These are phyloP conservation scores for Saccharomycopsis hybrid DNA, from an alignment of 1,139 yeast genomes.

Conservation along the genomic window DNA sequence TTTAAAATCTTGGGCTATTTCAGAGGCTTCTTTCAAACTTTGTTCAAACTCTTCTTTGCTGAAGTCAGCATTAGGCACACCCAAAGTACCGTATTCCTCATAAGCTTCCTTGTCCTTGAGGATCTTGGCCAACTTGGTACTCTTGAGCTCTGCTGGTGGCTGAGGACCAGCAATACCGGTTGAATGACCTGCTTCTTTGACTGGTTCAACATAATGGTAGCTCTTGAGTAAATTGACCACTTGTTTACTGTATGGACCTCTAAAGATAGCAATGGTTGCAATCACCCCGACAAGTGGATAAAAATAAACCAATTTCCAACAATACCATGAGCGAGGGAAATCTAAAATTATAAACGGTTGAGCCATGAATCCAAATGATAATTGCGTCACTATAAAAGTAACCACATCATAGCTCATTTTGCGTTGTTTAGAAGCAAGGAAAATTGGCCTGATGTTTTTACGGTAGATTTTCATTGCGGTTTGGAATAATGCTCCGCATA, in stretches of 20 bases:
- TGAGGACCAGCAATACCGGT: neutral
- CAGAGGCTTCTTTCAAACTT: conserved; percentile 37
- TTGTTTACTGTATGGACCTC: conserved; percentile 60
- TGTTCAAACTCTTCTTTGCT: conserved; percentile 32
- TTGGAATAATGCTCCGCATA: conserved; percentile 83
- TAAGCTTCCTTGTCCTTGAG: conserved; percentile 38
- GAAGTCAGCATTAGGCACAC: conserved; percentile 43
- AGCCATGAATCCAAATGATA: conserved; percentile 70
- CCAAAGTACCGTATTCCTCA: conserved; percentile 34
- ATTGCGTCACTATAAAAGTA: conserved; percentile 64
- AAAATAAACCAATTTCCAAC: conserved; percentile 72
- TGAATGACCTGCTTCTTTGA: neutral
- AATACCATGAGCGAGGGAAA: conserved; percentile 50
- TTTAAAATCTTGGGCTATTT: conserved; percentile 35
- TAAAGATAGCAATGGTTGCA: conserved; percentile 48
- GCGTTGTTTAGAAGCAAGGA: conserved; percentile 48
- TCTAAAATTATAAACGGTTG: conserved; percentile 83
- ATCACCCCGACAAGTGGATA: conserved; percentile 55
- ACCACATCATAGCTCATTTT: conserved; percentile 66
- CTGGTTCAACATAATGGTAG: conserved; percentile 26
- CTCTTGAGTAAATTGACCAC: conserved; percentile 34
- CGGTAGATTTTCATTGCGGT: conserved; percentile 76
- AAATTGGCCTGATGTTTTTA: conserved; percentile 79
- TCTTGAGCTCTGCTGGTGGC: conserved; percentile 8
- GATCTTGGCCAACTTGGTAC: conserved; percentile 28